Evolutionary conservation across 495 filamentous ascomycete species (phyloP).

Genomic region (Tuber umbilicatum): DNA sequence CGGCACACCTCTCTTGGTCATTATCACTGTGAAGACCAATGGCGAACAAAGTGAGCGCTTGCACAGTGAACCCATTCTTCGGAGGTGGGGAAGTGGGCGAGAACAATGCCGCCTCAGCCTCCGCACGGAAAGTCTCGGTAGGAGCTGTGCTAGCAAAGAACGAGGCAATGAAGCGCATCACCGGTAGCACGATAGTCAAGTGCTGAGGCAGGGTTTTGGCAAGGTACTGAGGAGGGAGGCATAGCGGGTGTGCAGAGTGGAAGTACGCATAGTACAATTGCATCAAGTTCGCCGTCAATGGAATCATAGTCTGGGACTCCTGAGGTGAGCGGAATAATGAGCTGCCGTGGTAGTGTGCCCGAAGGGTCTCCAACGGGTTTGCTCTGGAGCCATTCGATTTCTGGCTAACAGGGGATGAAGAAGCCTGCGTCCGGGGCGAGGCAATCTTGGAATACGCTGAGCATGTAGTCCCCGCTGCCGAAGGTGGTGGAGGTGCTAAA

Average conservation of each 20-base stretch:
- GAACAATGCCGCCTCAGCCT: constrained; percentile 53
- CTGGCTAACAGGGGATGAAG: neutral
- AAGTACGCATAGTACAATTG: constrained; percentile 59
- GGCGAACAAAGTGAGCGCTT: constrained; percentile 68
- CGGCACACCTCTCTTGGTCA: constrained; percentile 58
- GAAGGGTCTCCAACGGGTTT: constrained; percentile 33
- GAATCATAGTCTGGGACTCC: constrained; percentile 30
- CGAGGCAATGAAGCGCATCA: constrained; percentile 65
- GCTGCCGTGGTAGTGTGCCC: constrained; percentile 31
- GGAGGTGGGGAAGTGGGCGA: constrained; percentile 44
- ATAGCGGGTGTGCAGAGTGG: constrained; percentile 62
- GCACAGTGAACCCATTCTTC: constrained; percentile 62
- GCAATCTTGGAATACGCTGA: constrained; percentile 6
- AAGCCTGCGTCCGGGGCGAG: neutral
- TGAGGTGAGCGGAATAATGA: constrained; percentile 30
- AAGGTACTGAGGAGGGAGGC: constrained; percentile 46
- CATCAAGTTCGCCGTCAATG: constrained; percentile 44
- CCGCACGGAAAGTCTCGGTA: constrained; percentile 52
- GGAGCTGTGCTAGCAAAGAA: constrained; percentile 52
- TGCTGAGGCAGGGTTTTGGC: constrained; percentile 22
- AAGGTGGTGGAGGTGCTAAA: constrained; percentile 25
- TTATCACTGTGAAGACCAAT: constrained; percentile 71
- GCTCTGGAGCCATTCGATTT: constrained; percentile 9
- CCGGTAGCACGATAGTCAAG: constrained; percentile 47
- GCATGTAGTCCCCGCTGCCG: constrained; percentile 3